Evolutionary conservation across 129 eudicot genomes (phyloP).

Genomic region (Chrysanthemum makinoi): DNA sequence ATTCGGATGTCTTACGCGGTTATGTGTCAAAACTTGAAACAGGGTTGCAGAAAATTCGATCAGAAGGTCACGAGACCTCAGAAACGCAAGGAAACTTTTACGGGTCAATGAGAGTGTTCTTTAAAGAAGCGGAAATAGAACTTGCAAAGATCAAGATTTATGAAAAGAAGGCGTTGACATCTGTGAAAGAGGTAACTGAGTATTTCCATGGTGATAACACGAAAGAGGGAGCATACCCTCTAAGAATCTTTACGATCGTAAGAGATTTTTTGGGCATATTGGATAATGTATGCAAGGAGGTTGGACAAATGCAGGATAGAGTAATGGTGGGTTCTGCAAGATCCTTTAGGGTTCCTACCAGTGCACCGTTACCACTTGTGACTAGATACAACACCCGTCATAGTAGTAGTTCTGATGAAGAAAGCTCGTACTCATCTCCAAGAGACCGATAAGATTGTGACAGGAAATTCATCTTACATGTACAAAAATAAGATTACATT

Average conservation of each 20-base stretch:
- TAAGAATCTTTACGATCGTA: conserved; percentile 75
- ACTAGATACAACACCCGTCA: conserved; percentile 52
- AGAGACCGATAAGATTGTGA: conserved; percentile 29
- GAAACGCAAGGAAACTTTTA: conserved; percentile 57
- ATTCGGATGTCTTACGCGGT: conserved; percentile 72
- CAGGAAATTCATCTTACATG: conserved; percentile 21
- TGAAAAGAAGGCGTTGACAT: conserved; percentile 56
- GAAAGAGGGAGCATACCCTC: conserved; percentile 87
- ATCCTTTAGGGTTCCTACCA: conserved; percentile 69
- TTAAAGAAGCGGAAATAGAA: conserved; percentile 66
- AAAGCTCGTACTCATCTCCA: conserved; percentile 57
- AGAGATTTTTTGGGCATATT: conserved; percentile 72
- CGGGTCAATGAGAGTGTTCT: conserved; percentile 58
- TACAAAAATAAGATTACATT: conserved; percentile 28
- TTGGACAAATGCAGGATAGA: conserved; percentile 80
- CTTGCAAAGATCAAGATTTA: conserved; percentile 57
- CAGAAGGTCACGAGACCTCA: conserved; percentile 49
- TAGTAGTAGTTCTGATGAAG: conserved; percentile 64
- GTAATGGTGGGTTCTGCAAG: conserved; percentile 82
- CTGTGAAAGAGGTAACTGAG: conserved; percentile 82
- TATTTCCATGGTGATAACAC: conserved; percentile 90
- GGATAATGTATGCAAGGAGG: conserved; percentile 93
- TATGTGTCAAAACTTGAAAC: conserved; percentile 70
- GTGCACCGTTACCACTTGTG: conserved; percentile 64
- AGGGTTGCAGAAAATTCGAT: conserved; percentile 76